Percentiles rank a stretch among this genome's conserved stretches.
phyloP scores from a whole-genome alignment of 306 rosid genomes.

The Quercus alba region DNA sequence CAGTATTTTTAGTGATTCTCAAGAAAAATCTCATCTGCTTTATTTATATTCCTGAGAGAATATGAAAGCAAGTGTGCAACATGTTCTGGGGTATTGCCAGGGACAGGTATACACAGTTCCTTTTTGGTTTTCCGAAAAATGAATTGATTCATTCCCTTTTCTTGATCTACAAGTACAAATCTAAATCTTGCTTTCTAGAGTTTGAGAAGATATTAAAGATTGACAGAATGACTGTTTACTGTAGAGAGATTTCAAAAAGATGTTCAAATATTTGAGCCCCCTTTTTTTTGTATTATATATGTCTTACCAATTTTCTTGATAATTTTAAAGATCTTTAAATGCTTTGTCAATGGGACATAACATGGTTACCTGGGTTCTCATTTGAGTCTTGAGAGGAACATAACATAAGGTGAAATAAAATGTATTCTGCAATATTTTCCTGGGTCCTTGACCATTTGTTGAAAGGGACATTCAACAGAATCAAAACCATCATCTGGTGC shows the following conservation, averaged over 20 bases:
- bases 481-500: too few species aligned
- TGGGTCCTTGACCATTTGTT: too few species aligned
- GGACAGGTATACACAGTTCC: conserved; percentile 17
- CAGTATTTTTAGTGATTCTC: neutral
- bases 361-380: too few species aligned
- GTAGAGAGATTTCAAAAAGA: conserved; percentile 33
- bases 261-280: neutral
- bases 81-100: conserved; percentile 21
- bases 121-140: conserved; percentile 37
- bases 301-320: too few species aligned
- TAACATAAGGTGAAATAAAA: too few species aligned
- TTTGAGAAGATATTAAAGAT: conserved; percentile 22
- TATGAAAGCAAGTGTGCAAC: neutral
- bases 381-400: too few species aligned
- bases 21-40: neutral
- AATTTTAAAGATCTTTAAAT: too few species aligned
- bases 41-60: conserved; percentile 17
- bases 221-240: conserved; percentile 17
- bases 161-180: conserved; percentile 30
- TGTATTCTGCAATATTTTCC: too few species aligned
- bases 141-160: conserved; percentile 35
- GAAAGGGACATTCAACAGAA: too few species aligned
- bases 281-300: too few species aligned
- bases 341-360: too few species aligned
- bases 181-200: conserved; percentile 1